A percentile compares a stretch with the other conserved stretches of the same genome.
phyloP scores from a whole-genome alignment of 768 basidiomycete genomes.

The Macrolepiota albuminosa region DNA sequence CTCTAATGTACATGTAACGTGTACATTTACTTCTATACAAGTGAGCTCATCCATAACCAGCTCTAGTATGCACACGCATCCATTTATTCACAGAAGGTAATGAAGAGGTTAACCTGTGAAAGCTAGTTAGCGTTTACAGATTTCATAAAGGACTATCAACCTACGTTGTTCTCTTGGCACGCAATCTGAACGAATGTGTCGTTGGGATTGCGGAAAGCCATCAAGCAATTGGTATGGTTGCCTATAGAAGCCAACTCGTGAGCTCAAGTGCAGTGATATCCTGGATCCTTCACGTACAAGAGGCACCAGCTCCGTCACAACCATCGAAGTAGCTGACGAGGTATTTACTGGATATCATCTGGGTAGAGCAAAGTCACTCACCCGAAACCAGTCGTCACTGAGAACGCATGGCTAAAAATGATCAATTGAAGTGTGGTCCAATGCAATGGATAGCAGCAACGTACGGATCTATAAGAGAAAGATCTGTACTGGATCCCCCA shows the following conservation, averaged over 20 bases:
- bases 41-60: not conserved
- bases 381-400: slow-evolving; percentile 36
- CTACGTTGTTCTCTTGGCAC: slow-evolving; percentile 1
- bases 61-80: not conserved
- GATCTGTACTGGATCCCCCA: slow-evolving; percentile 29
- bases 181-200: slow-evolving; percentile 35
- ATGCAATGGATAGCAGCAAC: slow-evolving; percentile 16
- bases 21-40: not conserved
- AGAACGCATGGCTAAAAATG: slow-evolving; percentile 30
- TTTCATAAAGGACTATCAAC: not conserved
- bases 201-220: slow-evolving; percentile 31
- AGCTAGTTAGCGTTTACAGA: not conserved
- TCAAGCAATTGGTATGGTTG: slow-evolving; percentile 26
- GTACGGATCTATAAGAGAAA: slow-evolving; percentile 37
- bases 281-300: not conserved
- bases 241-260: slow-evolving; percentile 9
- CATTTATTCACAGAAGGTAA: not conserved
- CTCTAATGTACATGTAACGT: not conserved
- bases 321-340: slow-evolving; percentile 35
- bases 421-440: not conserved
- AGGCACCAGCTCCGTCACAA: slow-evolving; percentile 35
- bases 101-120: not conserved
- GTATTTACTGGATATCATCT: not conserved
- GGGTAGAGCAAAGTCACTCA: slow-evolving; percentile 11
- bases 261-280: not conserved